Evolutionary conservation across 495 filamentous ascomycete genomes (phyloP).

Genomic region (Aspergillus egyptiacus): DNA sequence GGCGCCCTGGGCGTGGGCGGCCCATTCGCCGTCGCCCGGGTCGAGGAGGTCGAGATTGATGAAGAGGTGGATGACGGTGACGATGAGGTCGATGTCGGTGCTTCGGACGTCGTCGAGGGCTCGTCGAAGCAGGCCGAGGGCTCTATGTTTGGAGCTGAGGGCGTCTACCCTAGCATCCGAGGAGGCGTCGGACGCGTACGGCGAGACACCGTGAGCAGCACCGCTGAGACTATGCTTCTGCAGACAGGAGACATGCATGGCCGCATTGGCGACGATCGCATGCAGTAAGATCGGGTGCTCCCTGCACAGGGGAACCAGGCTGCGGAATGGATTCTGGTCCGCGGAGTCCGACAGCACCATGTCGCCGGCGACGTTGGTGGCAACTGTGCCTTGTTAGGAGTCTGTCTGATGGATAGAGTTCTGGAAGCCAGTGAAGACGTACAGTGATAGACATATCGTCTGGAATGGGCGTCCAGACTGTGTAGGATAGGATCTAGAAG

Average conservation of each 20-base stretch:
- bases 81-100: slow-evolving; percentile 2
- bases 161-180: slow-evolving; percentile 1
- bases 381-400: slow-evolving; percentile 1
- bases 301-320: not conserved
- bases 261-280: slow-evolving; percentile 8
- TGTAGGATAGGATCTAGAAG: slow-evolving; percentile 2
- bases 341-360: not conserved
- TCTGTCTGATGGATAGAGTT: too few species aligned
- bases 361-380: not conserved
- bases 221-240: not conserved
- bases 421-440: not conserved
- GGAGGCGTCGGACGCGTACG: not conserved
- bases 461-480: not conserved
- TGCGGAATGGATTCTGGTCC: slow-evolving; percentile 1
- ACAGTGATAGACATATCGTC: slow-evolving; percentile 9
- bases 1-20: slow-evolving; percentile 5
- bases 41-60: slow-evolving; percentile 6
- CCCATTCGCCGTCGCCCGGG: not conserved
- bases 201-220: not conserved
- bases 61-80: slow-evolving; percentile 5
- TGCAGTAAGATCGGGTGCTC: slow-evolving; percentile 6
- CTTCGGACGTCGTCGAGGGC: not conserved
- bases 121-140: not conserved
- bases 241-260: slow-evolving; percentile 1
- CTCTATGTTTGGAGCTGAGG: slow-evolving; percentile 1